Evolutionary conservation across 2,329 filamentous ascomycete genomes (phyloP).

Genomic region (Chrysosporium keratinophilum): DNA sequence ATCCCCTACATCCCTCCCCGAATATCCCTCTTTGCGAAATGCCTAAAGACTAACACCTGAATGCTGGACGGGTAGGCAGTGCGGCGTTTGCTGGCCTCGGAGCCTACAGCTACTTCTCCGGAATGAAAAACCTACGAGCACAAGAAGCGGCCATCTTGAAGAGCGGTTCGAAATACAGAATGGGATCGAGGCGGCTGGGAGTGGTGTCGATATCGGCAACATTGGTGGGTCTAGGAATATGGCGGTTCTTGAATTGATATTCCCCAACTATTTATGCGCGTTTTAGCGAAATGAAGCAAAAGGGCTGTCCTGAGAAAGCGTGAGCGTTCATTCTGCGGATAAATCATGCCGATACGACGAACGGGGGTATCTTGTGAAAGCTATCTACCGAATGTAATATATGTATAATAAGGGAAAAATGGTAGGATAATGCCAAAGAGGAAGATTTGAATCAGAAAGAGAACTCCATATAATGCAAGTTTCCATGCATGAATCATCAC

Average conservation of each 20-base stretch:
- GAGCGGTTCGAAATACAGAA: slow-evolving; percentile 61
- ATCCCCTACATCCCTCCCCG: background rate
- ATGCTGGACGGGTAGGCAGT: slow-evolving; percentile 30
- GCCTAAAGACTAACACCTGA: background rate
- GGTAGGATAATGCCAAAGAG: slow-evolving; percentile 11
- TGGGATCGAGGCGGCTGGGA: slow-evolving; percentile 58
- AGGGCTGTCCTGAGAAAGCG: background rate
- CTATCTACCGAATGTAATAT: slow-evolving; percentile 12
- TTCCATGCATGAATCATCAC: background rate
- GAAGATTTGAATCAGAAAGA: slow-evolving; percentile 17
- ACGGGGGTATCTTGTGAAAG: slow-evolving; percentile 16
- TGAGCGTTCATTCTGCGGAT: background rate
- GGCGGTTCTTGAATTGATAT: slow-evolving; percentile 41
- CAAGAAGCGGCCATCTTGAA: slow-evolving; percentile 53
- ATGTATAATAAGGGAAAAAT: background rate
- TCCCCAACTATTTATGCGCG: background rate
- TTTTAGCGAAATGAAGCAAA: background rate
- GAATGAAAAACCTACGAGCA: slow-evolving; percentile 58
- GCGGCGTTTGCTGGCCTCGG: slow-evolving; percentile 65
- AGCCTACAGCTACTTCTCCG: slow-evolving; percentile 66
- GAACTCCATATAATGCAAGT: slow-evolving; percentile 14
- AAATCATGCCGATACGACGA: background rate
- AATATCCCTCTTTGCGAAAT: background rate
- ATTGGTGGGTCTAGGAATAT: slow-evolving; percentile 60
- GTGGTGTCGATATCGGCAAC: slow-evolving; percentile 58